Base-by-base conservation (phyloP, 345 rosid genomes). In the Citrus mangshanensis region DNA sequence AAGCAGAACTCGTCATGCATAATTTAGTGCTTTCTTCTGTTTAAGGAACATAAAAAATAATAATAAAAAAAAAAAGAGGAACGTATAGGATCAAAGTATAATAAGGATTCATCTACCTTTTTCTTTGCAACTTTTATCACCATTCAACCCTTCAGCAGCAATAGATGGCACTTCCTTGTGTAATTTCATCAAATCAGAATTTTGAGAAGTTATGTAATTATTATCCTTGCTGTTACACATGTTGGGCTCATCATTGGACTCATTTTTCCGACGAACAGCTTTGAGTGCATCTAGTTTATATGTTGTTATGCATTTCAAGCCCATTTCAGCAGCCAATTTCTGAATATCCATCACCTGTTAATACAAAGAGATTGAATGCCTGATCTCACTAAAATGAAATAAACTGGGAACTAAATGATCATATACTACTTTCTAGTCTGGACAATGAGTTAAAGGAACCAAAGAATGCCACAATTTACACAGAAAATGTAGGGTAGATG, bases 241-340 rank as follows among this genome's bases (percentile, higher is more conserved):
- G 37, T 80, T 59, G 75, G 85, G 21, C 35, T 70, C 69, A 70
- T 82, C 85, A 67, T 74, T 69, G 73, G 85, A 80, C 75, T 78
- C 91, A 81, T 60, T 81, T 80, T 81, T 81, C 84, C 73, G 86
- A 79, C 88, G 55, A 82, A 93, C 95, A 84, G 98, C 87, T 88
- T 96, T 94, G 67, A 94, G 93, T 69, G 97, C 97, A 81, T 96
- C 98, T 77, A 96, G 74, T 83, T 89, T 96, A 80, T 87, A 93
- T 8, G 98, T 87, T 24, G 84, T 91, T 80, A 96, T 93, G 85
- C 95, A 94, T 56, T 83, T 91, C 84, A 94, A 87, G 22, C 98
- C 89, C 93, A 94, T 82, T 89, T 96, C 99, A 38, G 92, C 90
- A 84, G 92, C 92, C 89, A 92, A 81, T 64, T 93, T 92, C 82